Base-by-base conservation (phyloP, 768 basidiomycete species). In the Pleurotus eryngii region DNA sequence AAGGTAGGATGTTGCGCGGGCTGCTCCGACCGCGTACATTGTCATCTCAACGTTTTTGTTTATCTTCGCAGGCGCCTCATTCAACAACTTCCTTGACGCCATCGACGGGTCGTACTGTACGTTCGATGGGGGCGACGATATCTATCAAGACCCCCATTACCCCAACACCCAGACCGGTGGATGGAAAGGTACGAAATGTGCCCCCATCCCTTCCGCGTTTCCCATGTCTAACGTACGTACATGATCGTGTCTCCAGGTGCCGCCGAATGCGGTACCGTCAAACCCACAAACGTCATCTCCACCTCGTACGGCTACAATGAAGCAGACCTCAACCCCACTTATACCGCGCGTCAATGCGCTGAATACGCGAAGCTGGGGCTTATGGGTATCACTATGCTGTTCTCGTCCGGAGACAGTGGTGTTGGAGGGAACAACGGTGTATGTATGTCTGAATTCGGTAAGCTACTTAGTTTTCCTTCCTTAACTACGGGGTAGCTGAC, bases 351-450 rank as follows among this genome's bases (percentile, higher is more conserved):
- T n/a, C 78, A 80, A 63, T 81, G 80, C 51, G 63, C 68, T 15
- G 79, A 81, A 60, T 76, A 75, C 58, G 84, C 80, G 0, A 75
- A 78, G 65, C 81, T 89, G 38, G 85, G 85, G 18, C 70, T 80
- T 20, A 79, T 86, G 54, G 87, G 87, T 12, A 74, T 82, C 15
- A 81, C 83, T 4, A 57, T 89, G 4, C 63, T 83, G 27, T 84
- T 85, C 68, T 74, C 78, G 38, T 82, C 82, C 37, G 86, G 87
- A 9, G 86, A 89, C 51, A 64, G 68, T 5, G 86, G 86, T 18
- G 85, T 85, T 22, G 72, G 68, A 45, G 75, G 74, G 18, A 70
- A 73, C 59, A 58, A 65, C 17, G 71, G 66, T 4, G 49, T 68
- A 2, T 75, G 76, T 56, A 63, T 76, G n/a, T 72, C 79, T 18